phyloP scores from a whole-genome alignment of 2,329 filamentous ascomycete genomes.

The Microsporum audouinii region DNA sequence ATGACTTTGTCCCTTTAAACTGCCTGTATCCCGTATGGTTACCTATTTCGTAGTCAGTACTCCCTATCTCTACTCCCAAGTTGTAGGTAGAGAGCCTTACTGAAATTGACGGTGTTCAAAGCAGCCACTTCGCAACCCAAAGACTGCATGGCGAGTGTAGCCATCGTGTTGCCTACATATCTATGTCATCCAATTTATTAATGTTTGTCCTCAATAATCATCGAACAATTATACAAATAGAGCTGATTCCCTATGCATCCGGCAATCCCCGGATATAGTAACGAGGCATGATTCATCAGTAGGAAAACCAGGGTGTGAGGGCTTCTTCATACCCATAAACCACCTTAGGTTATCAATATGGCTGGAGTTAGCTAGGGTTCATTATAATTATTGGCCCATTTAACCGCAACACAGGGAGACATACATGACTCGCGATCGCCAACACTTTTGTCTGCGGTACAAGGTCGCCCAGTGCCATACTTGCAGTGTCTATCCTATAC shows the following conservation, averaged over 20 bases:
- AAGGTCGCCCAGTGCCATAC: conserved; percentile 28
- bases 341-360: conserved; percentile 41
- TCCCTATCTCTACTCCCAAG: not conserved
- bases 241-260: not conserved
- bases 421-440: conserved; percentile 90
- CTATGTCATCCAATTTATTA: conserved; percentile 37
- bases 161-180: conserved; percentile 97
- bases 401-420: conserved; percentile 25
- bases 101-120: conserved; percentile 95
- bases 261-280: not conserved
- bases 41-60: conserved; percentile 41
- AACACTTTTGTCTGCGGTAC: conserved; percentile 60
- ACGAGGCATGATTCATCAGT: not conserved
- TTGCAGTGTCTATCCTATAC: not conserved
- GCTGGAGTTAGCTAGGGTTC: not conserved
- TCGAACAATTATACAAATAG: not conserved
- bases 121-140: conserved; percentile 88
- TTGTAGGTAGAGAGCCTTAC: conserved; percentile 42
- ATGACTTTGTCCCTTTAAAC: conserved; percentile 71
- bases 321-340: conserved; percentile 23
- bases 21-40: conserved; percentile 92
- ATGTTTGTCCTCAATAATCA: not conserved
- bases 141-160: conserved; percentile 85
- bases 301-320: not conserved
- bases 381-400: not conserved